Evolutionary conservation across 2,329 filamentous ascomycete species (phyloP).

Genomic region (Clonostachys chloroleuca): DNA sequence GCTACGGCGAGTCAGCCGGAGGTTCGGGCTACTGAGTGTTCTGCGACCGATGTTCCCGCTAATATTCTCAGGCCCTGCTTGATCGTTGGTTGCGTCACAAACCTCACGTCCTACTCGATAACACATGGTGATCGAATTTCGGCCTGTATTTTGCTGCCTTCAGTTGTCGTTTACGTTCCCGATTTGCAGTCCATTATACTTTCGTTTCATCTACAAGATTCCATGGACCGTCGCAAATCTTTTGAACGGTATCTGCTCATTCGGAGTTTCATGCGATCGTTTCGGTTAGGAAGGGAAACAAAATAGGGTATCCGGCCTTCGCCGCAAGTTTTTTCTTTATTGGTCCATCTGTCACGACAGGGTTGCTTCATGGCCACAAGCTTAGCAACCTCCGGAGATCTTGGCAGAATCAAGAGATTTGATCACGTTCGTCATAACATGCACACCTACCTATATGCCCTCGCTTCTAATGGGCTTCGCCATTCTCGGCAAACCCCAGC

Average conservation of each 20-base stretch:
- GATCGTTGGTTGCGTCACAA: no score
- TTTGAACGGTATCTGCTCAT: background rate
- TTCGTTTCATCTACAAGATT: no score
- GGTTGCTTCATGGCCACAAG: conserved; percentile 26
- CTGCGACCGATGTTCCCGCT: conserved; percentile 12
- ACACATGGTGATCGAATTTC: conserved; percentile 2
- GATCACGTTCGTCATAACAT: conserved; percentile 10
- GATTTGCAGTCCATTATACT: no score
- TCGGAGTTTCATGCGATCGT: conserved; percentile 28
- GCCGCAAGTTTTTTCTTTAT: conserved; percentile 23
- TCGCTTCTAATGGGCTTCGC: no score
- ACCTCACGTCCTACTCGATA: no score
- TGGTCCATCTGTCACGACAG: conserved; percentile 28
- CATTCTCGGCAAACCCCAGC: no score
- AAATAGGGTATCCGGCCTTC: conserved; percentile 24
- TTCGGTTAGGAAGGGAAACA: conserved; percentile 25
- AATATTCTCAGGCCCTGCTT: conserved; percentile 15
- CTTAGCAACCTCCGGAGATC: conserved; percentile 31
- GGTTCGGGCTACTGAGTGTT: conserved; percentile 22
- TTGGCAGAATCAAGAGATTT: conserved; percentile 32
- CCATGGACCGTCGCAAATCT: no score
- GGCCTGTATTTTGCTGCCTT: conserved; percentile 14
- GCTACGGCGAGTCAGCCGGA: conserved; percentile 35
- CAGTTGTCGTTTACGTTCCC: conserved; percentile 9
- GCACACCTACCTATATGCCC: background rate